Percentiles rank a stretch among this genome's conserved stretches.
These are phyloP conservation scores for Yamadazyma kitorensis DNA, from an alignment of 805 yeast genomes.

Conservation along the genomic window DNA sequence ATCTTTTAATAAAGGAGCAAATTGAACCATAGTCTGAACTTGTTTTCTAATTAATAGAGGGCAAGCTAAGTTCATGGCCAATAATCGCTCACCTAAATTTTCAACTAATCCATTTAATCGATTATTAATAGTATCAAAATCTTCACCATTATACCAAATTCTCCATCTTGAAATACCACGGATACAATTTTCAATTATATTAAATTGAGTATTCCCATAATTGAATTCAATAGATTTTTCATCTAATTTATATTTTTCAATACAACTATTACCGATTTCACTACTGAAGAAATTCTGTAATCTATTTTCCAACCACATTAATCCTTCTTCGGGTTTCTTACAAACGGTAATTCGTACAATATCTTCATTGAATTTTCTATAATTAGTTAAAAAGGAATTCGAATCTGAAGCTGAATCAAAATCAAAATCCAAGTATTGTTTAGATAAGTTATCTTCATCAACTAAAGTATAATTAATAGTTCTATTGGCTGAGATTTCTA, in stretches of 20 bases:
- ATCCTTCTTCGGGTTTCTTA: conserved; percentile 76
- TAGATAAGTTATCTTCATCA: conserved; percentile 62
- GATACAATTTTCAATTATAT: conserved; percentile 83
- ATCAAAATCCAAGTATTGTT: conserved; percentile 73
- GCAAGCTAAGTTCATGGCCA: conserved; percentile 72
- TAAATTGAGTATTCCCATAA: conserved; percentile 77
- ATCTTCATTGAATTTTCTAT: conserved; percentile 83
- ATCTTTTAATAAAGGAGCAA: conserved; percentile 84
- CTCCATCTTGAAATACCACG: conserved; percentile 95
- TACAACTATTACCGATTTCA: conserved; percentile 61
- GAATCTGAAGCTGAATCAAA: conserved; percentile 85
- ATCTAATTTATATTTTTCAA: conserved; percentile 52
- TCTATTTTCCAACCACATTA: conserved; percentile 76
- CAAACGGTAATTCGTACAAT: conserved; percentile 86
- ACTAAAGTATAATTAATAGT: conserved; percentile 69
- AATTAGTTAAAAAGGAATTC: conserved; percentile 71
- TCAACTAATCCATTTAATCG: conserved; percentile 58
- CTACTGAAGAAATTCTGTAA: conserved; percentile 72
- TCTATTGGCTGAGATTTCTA: conserved; percentile 76
- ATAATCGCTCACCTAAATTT: conserved; percentile 66
- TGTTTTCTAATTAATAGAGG: conserved; percentile 81
- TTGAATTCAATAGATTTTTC: conserved; percentile 66
- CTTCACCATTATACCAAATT: conserved; percentile 73
- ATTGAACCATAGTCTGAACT: conserved; percentile 89
- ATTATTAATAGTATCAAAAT: conserved; percentile 50